These are phyloP conservation scores for Zea luxurians DNA, from an alignment of 176 grass and related monocot genomes.

Conservation along the genomic window DNA sequence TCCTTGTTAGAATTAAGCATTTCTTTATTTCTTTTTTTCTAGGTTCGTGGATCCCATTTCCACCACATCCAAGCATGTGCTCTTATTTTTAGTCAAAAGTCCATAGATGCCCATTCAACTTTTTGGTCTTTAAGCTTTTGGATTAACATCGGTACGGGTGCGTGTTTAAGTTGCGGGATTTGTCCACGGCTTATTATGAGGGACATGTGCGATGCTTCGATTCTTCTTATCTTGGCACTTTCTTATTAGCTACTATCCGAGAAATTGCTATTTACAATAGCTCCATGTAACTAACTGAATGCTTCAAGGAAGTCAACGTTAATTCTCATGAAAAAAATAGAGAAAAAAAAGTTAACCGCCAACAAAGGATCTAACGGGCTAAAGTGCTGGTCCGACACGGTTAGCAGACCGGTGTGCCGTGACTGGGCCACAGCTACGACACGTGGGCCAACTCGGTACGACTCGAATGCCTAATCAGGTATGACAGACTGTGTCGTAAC, in stretches of 20 bases:
- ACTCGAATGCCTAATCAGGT: too few species aligned
- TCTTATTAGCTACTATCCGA: not conserved
- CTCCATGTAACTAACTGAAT: not conserved
- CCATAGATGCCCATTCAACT: conserved; percentile 31
- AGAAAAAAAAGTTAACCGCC: not conserved
- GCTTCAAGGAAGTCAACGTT: not conserved
- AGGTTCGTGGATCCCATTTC: conserved; percentile 41
- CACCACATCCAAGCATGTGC: conserved; percentile 9
- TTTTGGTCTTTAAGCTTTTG: conserved; percentile 47
- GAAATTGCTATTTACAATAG: not conserved
- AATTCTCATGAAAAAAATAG: not conserved
- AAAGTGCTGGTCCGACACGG: too few species aligned
- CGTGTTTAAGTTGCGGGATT: conserved; percentile 21
- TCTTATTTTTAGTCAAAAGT: conserved; percentile 39
- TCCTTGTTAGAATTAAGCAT: conserved; percentile 37
- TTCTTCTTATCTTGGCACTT: not conserved
- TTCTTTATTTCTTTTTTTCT: conserved; percentile 24
- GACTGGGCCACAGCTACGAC: too few species aligned
- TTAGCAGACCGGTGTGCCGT: too few species aligned
- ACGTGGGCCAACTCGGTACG: too few species aligned
- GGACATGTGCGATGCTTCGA: not conserved
- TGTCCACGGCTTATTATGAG: not conserved
- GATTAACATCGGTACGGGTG: conserved; percentile 11
- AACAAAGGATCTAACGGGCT: too few species aligned
- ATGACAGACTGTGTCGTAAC: too few species aligned